Percentiles rank a stretch among this genome's conserved stretches.
These are phyloP conservation scores for Pugionium dolabratum DNA, from an alignment of 345 rosid genomes.

Conservation along the genomic window DNA sequence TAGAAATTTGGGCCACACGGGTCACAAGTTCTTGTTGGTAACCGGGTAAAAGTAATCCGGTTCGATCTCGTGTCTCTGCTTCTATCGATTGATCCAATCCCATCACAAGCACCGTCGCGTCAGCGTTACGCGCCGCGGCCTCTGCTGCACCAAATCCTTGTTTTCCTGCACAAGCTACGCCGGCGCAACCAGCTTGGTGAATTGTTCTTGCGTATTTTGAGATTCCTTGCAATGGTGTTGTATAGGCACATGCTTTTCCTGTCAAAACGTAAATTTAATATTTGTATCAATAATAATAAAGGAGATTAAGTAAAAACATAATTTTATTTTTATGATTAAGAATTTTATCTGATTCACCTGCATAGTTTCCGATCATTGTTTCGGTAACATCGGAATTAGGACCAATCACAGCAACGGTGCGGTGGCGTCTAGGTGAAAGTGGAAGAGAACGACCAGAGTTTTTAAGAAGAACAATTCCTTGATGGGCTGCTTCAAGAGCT, in stretches of 20 bases:
- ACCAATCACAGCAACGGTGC: slow-evolving; percentile 76
- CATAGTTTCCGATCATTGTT: slow-evolving; percentile 98
- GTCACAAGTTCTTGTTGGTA: slow-evolving; percentile 75
- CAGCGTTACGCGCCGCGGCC: slow-evolving; percentile 61
- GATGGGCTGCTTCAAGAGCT: slow-evolving; percentile 86
- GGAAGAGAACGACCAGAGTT: slow-evolving; percentile 57
- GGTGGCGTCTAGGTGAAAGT: slow-evolving; percentile 56
- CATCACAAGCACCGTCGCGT: slow-evolving; percentile 80
- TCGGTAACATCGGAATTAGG: slow-evolving; percentile 87
- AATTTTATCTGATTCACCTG: slow-evolving; percentile 46
- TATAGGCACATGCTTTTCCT: slow-evolving; percentile 74
- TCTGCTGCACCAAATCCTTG: slow-evolving; percentile 55
- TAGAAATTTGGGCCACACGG: slow-evolving; percentile 67
- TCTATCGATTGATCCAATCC: slow-evolving; percentile 92
- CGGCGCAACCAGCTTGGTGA: slow-evolving; percentile 63
- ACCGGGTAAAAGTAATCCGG: slow-evolving; percentile 69
- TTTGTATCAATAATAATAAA: background rate
- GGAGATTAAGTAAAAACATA: no score
- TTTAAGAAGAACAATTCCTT: slow-evolving; percentile 81
- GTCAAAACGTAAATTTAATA: background rate
- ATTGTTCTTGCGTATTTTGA: slow-evolving; percentile 57
- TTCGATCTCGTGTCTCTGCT: slow-evolving; percentile 70
- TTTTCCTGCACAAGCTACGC: slow-evolving; percentile 55
- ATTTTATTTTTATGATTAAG: no score
- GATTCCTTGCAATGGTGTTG: slow-evolving; percentile 74